phyloP scores from a whole-genome alignment of 257 asterid species.

The Ilex asprella region DNA sequence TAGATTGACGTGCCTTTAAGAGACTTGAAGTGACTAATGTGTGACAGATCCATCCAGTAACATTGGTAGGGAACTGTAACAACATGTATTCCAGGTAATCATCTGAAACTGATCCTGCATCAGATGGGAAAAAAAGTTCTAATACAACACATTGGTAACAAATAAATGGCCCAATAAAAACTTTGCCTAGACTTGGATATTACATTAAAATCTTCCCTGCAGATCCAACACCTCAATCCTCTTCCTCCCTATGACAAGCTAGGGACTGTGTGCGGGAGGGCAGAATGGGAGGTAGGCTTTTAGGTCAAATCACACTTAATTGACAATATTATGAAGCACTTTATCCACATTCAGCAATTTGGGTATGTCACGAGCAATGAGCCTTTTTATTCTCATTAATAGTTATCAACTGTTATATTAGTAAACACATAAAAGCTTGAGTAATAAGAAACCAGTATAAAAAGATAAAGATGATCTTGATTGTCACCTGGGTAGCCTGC shows the following conservation, averaged over 20 bases:
- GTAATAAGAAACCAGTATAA: neutral
- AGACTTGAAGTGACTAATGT: constrained; percentile 94
- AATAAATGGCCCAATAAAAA: neutral
- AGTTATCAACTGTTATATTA: no score
- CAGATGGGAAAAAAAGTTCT: constrained; percentile 6
- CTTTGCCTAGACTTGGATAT: neutral
- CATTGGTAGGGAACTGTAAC: constrained; percentile 94
- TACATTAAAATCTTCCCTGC: neutral
- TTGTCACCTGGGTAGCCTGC: constrained; percentile 81
- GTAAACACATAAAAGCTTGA: neutral
- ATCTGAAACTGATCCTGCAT: constrained; percentile 84
- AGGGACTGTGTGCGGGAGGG: neutral
- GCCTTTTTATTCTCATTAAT: no score
- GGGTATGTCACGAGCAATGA: no score
- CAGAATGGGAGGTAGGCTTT: no score
- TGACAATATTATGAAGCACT: no score
- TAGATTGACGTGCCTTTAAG: constrained; percentile 71
- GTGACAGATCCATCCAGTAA: constrained; percentile 96
- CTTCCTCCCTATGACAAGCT: neutral
- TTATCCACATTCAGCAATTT: no score
- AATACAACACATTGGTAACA: neutral
- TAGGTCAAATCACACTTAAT: no score
- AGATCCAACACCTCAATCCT: neutral
- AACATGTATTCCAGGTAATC: constrained; percentile 91
- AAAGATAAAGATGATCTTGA: neutral